Conservation (phyloP, 306 rosid species). For the Cucurbita maxima region DNA sequence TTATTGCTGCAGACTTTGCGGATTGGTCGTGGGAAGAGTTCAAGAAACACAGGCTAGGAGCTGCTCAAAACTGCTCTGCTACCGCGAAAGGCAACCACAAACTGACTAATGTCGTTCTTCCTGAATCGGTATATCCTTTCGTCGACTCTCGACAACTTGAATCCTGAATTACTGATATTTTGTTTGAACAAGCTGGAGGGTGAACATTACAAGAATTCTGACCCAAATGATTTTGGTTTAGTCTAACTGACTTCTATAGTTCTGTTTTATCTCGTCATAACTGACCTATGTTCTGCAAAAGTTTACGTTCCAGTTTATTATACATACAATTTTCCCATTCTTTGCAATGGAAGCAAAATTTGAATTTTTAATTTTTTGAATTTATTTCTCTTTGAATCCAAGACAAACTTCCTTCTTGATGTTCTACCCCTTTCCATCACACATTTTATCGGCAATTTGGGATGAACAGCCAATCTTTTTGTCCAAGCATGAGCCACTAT, state of each 20-base stretch:
- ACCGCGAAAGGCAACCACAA: slow-evolving; percentile 59
- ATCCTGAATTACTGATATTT: not conserved
- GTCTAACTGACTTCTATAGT: not conserved
- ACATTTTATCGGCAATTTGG: not conserved
- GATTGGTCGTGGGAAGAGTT: slow-evolving; percentile 98
- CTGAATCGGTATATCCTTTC: slow-evolving; percentile 27
- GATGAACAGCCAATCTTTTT: not conserved
- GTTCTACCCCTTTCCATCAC: not conserved
- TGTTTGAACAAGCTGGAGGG: not conserved
- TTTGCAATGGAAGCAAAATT: not conserved
- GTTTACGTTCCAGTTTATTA: not conserved
- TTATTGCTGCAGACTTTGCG: slow-evolving; percentile 41
- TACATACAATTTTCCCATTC: not conserved
- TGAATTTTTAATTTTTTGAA: not conserved
- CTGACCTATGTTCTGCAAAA: not conserved
- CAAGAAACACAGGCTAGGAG: slow-evolving; percentile 51
- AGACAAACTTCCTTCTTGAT: not conserved
- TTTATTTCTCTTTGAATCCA: not conserved
- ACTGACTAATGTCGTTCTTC: slow-evolving; percentile 41
- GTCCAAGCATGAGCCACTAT: not conserved
- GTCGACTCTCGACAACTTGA: not conserved
- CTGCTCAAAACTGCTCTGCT: slow-evolving; percentile 95
- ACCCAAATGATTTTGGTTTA: not conserved
- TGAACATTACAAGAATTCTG: not conserved
- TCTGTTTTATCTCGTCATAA: not conserved